Percentiles rank a stretch among this genome's conserved stretches.
Conservation (phyloP, 345 rosid species). For the Carallia pectinifolia region DNA sequence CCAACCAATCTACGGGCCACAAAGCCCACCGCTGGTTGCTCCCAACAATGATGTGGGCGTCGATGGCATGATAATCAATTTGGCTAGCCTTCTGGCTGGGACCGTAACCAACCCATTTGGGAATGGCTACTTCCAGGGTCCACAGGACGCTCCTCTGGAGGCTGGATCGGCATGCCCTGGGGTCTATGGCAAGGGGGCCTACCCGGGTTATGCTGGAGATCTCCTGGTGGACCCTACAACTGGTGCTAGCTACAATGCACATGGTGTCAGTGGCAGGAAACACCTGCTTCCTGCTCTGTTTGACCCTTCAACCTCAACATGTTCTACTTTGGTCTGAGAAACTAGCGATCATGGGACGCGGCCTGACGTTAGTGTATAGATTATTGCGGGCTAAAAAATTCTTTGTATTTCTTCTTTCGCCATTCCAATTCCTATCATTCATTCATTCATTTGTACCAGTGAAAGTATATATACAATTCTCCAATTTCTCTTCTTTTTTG, state of each 20-base stretch:
- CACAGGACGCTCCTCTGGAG: slow-evolving; percentile 30
- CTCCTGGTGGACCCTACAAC: slow-evolving; percentile 21
- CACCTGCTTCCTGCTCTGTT: slow-evolving; percentile 33
- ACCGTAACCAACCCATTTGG: slow-evolving; percentile 32
- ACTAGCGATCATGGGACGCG: neutral
- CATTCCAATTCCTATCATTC: too few species aligned
- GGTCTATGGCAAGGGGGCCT: slow-evolving; percentile 24
- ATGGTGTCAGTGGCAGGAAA: slow-evolving; percentile 29
- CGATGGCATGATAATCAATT: slow-evolving; percentile 26
- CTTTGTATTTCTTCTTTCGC: too few species aligned
- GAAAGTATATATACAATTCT: too few species aligned
- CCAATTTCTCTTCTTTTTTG: too few species aligned
- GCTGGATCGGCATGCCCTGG: slow-evolving; percentile 32
- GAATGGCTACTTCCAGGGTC: slow-evolving; percentile 34
- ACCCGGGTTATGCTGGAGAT: slow-evolving; percentile 33
- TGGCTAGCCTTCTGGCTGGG: slow-evolving; percentile 30
- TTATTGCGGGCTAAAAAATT: too few species aligned
- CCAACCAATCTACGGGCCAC: slow-evolving; percentile 33
- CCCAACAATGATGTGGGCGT: slow-evolving; percentile 33
- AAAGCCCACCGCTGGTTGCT: slow-evolving; percentile 16
- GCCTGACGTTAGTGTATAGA: neutral
- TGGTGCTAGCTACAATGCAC: slow-evolving; percentile 31
- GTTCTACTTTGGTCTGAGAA: slow-evolving; percentile 19
- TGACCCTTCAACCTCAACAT: slow-evolving; percentile 22
- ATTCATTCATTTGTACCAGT: too few species aligned